Conservation (phyloP, 129 eudicot species). For the Sambucus nigra region DNA sequence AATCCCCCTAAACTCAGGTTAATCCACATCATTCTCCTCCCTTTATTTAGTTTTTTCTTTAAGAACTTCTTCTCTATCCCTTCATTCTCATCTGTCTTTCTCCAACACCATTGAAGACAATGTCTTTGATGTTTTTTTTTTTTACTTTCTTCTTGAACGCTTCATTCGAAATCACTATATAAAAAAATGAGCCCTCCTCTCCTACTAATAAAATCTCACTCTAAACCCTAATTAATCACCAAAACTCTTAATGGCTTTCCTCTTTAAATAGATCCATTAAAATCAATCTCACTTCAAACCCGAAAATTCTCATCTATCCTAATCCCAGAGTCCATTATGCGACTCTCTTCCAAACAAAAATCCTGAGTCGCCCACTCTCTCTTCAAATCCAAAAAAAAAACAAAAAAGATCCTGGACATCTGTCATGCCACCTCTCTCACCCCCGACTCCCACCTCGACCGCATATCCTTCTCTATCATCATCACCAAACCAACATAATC, state of each 20-base stretch:
- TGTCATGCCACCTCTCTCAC: slow-evolving; percentile 74
- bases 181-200: too few relatives aligned
- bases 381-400: slow-evolving; percentile 56
- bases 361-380: slow-evolving; percentile 58
- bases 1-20: too few relatives aligned
- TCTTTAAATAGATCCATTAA: slow-evolving; percentile 10
- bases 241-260: slow-evolving; percentile 27
- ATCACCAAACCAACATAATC: slow-evolving; percentile 43
- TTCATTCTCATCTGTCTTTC: too few relatives aligned
- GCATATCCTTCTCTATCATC: slow-evolving; percentile 59
- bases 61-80: too few relatives aligned
- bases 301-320: slow-evolving; percentile 51
- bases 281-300: slow-evolving; percentile 12
- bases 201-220: too few relatives aligned
- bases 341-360: slow-evolving; percentile 50
- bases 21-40: too few relatives aligned
- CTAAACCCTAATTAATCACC: too few relatives aligned
- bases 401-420: slow-evolving; percentile 63
- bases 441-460: slow-evolving; percentile 71
- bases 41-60: too few relatives aligned
- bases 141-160: too few relatives aligned
- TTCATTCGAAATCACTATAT: too few relatives aligned
- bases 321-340: slow-evolving; percentile 47
- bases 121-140: too few relatives aligned
- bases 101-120: too few relatives aligned